Conservation (phyloP, 1,284 basidiomycete genomes). For the Tylopilus orsonianus region DNA sequence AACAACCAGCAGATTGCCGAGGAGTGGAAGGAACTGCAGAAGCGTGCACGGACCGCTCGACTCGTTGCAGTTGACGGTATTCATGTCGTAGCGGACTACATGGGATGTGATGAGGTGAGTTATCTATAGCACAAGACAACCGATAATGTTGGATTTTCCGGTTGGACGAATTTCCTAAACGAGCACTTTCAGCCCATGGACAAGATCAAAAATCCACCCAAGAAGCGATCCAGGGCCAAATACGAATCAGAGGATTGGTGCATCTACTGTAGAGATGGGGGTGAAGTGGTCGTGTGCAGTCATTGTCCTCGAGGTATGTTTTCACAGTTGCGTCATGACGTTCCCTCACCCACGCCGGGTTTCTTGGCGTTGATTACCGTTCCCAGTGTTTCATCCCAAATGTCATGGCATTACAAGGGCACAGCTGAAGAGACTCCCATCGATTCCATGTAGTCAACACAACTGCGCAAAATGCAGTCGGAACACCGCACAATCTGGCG, state of each 20-base stretch:
- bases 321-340: not conserved
- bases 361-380: not conserved
- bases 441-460: slow-evolving; percentile 50
- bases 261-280: slow-evolving; percentile 57
- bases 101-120: slow-evolving; percentile 35
- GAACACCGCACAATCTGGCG: slow-evolving; percentile 45
- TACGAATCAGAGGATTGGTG: slow-evolving; percentile 57
- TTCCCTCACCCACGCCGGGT: slow-evolving; percentile 5
- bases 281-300: slow-evolving; percentile 48
- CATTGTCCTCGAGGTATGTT: slow-evolving; percentile 52
- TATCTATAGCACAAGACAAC: not conserved
- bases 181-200: slow-evolving; percentile 17
- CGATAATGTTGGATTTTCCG: not conserved
- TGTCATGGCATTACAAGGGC: slow-evolving; percentile 42
- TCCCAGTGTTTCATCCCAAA: slow-evolving; percentile 49
- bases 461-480: slow-evolving; percentile 44
- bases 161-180: slow-evolving; percentile 5
- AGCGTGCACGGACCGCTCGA: slow-evolving; percentile 41
- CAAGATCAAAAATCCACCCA: slow-evolving; percentile 10
- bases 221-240: slow-evolving; percentile 34
- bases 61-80: slow-evolving; percentile 47
- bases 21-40: slow-evolving; percentile 48
- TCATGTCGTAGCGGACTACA: slow-evolving; percentile 39
- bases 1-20: slow-evolving; percentile 43
- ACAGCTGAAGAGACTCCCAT: slow-evolving; percentile 26